Conservation (phyloP, 1,139 yeast genomes). For the Yamadazyma epiphylla region DNA sequence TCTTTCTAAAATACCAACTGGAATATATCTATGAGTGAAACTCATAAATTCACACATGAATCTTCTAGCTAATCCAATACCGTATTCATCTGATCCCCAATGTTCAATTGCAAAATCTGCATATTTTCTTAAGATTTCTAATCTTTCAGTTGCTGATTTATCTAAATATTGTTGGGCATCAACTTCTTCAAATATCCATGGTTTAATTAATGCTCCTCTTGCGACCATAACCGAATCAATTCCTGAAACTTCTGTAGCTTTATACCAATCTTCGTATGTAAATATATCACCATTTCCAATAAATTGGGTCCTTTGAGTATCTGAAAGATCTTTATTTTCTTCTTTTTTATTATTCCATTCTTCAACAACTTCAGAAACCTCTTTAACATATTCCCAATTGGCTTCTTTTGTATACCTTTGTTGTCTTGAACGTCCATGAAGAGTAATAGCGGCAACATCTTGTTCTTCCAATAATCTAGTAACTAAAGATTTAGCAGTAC, state of each 20-base stretch:
- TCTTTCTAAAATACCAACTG: conserved; percentile 86
- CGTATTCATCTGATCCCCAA: conserved; percentile 98
- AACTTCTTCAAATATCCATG: conserved; percentile 97
- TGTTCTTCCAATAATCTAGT: conserved; percentile 69
- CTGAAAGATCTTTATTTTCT: conserved; percentile 52
- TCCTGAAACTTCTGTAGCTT: conserved; percentile 63
- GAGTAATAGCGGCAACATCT: conserved; percentile 84
- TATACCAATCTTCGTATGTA: conserved; percentile 85
- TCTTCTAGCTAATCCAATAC: conserved; percentile 82
- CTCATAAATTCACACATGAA: conserved; percentile 92
- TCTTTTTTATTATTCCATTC: conserved; percentile 50
- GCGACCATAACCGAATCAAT: conserved; percentile 97
- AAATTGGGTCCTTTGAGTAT: conserved; percentile 49
- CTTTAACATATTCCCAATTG: conserved; percentile 85
- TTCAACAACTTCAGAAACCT: conserved; percentile 67
- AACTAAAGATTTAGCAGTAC: conserved; percentile 77
- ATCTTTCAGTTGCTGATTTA: conserved; percentile 84
- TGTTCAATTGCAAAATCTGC: conserved; percentile 85
- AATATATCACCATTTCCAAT: conserved; percentile 94
- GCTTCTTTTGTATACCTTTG: conserved; percentile 91
- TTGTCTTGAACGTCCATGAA: conserved; percentile 95
- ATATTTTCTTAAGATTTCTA: conserved; percentile 66
- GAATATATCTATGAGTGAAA: conserved; percentile 90
- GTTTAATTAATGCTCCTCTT: conserved; percentile 94
- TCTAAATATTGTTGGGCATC: conserved; percentile 87